Base-by-base conservation (phyloP, 1,139 yeast genomes). In the Zhuliangozyma blackwelliae region DNA sequence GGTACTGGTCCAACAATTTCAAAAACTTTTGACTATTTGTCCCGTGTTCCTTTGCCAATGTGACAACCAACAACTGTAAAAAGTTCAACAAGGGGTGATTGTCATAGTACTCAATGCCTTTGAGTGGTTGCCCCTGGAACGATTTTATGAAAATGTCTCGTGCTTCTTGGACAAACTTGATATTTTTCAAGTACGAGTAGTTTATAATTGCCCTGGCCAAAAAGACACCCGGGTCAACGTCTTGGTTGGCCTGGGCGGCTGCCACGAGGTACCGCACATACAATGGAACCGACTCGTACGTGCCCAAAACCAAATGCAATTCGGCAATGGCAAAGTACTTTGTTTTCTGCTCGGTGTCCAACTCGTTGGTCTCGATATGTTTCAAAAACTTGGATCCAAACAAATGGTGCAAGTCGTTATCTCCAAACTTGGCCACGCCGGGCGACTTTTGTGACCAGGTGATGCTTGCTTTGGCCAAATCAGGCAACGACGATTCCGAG, bases 331-430 rank as follows among this genome's bases (percentile, higher is more conserved):
- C 61, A 47, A 68, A 71, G 32, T 67, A 40, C 46, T 68, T 68
- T 31, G 44, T 44, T 32, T 54, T 56, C 31, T 61, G 65, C n/a
- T 57, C 65, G 12, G 54, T 59, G 12, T 28, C 37, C 39, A 11
- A 32, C 25, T 53, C 61, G 5, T 10, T 26, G 11, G 53, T 48
- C 10, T 43, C 41, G 19, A 52, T 43, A 10, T 44, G 37, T 10
- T 51, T 53, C 41, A 77, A 61, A 35, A 87, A 67, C 51, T 84
- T 82, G 28, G 68, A 59, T 0, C 96, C 97, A 44, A 90, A 71
- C 13, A 82, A 72, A 47, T 82, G 82, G 53, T 87, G 90, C 40
- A 92, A 65, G 34, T 78, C 82, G 5, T 82, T 70, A 52, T 88
- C 96, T 5, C 96, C 96, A 45, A 75, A 75, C 40, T 75, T 75